phyloP scores from a whole-genome alignment of 768 basidiomycete genomes.

The Sistotremastrum niveocremeum region DNA sequence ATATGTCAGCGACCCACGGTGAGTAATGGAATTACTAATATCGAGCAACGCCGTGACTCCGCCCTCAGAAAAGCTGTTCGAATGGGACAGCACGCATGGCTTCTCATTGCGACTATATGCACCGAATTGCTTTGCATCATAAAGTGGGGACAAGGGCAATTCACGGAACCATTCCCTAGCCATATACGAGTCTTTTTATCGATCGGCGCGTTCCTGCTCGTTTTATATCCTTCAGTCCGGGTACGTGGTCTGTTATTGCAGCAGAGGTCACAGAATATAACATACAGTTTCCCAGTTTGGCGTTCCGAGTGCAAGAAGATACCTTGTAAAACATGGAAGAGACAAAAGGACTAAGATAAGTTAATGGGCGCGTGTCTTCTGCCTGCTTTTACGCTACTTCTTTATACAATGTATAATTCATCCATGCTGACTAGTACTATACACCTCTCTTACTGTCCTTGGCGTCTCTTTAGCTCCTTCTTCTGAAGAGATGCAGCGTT shows the following conservation, averaged over 20 bases:
- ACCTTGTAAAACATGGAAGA: conserved; percentile 26
- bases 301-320: conserved; percentile 40
- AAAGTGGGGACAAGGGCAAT: conserved; percentile 74
- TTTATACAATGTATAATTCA: no score
- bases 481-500: conserved; percentile 48
- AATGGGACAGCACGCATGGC: conserved; percentile 85
- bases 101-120: conserved; percentile 71
- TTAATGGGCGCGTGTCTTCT: no score
- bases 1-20: conserved; percentile 76
- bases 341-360: conserved; percentile 18
- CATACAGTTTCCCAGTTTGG: conserved; percentile 39
- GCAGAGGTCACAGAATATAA: conserved; percentile 2
- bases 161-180: conserved; percentile 46
- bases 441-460: conserved; percentile 20
- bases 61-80: conserved; percentile 54
- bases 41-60: neutral
- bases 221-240: conserved; percentile 56
- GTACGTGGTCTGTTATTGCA: conserved; percentile 25
- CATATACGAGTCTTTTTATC: conserved; percentile 55
- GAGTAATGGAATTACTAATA: conserved; percentile 11
- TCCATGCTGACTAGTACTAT: conserved; percentile 17
- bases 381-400: no score
- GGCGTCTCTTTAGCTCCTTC: conserved; percentile 33
- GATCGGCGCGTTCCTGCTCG: conserved; percentile 41
- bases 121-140: conserved; percentile 70